Evolutionary conservation across 176 grass and related monocot genomes (phyloP), one percentile per base, ranked within the genome.

Genomic region (Carex kokanica): DNA sequence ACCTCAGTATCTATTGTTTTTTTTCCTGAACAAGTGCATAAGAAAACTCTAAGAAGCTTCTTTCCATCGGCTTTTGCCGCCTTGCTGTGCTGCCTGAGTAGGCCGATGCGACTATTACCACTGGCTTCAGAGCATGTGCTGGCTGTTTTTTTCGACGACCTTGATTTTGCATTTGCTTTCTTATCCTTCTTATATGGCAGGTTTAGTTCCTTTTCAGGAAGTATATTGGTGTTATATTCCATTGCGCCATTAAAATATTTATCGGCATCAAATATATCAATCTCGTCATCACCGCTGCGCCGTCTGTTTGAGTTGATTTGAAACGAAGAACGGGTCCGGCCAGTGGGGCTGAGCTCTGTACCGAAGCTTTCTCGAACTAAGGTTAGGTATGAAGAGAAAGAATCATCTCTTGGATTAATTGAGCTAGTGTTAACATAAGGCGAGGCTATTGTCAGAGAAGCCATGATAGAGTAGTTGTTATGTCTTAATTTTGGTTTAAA

Each of bases 241-340:
- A 90, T 84, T 14, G 64, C 43, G 5, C 93, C 90, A 52, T 65
- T 91, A 84, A 95, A 95, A 84, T 95, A 95, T 12, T 84, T 78
- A 83, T 95, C 90, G 11, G 93, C 93, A 1, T 86, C 20, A 82
- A 95, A 92, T 71, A 95, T 91, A 66, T 90, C 90, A 45, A 95
- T 91, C 88, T 95, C 93, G 47, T 85, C 88, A 78, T 92, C 90
- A 23, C 78, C 81, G 84, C 71, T 70, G 3, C 82, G 90, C 78
- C 83, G 60, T 25, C 85, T 25, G 55, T 79, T 90, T 13, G 43
- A 84, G 16, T 62, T 60, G 84, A 74, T 40, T 25, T 64, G 81
- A 15, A 80, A 25, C 11, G 80, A 86, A 31, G 85, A 3, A 40
- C 29, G 69, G 74, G 63, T 43, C 8, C 1, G 21, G 68, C 54